Evolutionary conservation across 2,329 filamentous ascomycete genomes (phyloP), one percentile per base, ranked within the genome.

Genomic region (Aspergillus viridinutans): DNA sequence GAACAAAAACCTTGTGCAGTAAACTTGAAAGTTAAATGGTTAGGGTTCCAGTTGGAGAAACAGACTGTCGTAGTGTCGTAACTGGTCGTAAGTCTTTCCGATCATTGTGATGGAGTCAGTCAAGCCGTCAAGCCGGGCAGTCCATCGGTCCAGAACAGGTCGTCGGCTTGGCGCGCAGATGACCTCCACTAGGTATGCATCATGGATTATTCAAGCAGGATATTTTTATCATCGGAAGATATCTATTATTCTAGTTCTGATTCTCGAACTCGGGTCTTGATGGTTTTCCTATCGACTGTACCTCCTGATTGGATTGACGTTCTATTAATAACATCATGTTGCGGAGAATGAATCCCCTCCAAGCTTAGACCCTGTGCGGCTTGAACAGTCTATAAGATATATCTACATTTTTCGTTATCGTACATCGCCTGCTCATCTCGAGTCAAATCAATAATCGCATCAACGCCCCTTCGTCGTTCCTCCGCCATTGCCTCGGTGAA

Each of bases 51-150:
- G 32, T 17, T 14, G 32, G 32, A 38, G 23, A 25, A 23, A 47
- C 17, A 47, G 21, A 47, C 43, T 4, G 43, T 21, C 9, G 42
- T 62, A 62, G 64, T 42, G 47, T 43, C 40, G 40, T 43, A 20
- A 12, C 40, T 12, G n/a, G 40, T 10, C 20, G n/a, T 23, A 43
- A 43, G 3, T 43, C 40, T 43, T 23, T 10, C 40, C 4, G 40
- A 10, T n/a, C n/a, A n/a, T 43, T 21, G 20, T 17, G 40, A 43
- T 43, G 40, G 40, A 43, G 40, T 21, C 40, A 21, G 10, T 42
- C 40, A 42, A 42, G 42, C 29, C 29, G 29, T 32, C 29, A 14
- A 32, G 29, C 29, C 17, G 14, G 14, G 32, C 32, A 38, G 32
- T 38, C 32, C 32, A 7, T 38, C 32, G 32, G 32, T 47, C 51